Conservation (phyloP, 2,329 filamentous ascomycete species). For the Sporothrix luriei region DNA sequence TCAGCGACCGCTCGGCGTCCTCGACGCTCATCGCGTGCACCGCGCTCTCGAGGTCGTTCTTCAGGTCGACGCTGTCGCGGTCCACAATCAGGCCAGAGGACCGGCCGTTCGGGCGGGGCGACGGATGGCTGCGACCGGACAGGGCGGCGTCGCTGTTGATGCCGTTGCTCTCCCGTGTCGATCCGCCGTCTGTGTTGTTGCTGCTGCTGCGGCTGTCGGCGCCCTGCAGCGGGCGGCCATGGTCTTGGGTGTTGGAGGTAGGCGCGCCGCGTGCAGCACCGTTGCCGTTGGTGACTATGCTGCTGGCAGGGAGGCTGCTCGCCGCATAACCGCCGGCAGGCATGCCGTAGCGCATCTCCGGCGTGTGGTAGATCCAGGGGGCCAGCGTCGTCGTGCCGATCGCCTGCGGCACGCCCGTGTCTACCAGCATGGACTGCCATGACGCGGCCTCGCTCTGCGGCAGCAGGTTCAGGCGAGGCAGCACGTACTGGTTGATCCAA, state of each 20-base stretch:
- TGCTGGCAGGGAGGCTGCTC: slow-evolving; percentile 22
- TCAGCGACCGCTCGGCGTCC: slow-evolving; percentile 62
- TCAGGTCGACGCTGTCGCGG: slow-evolving; percentile 28
- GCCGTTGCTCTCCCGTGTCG: not conserved
- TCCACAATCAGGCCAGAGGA: slow-evolving; percentile 6
- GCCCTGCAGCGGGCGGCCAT: not conserved
- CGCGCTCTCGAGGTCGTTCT: slow-evolving; percentile 39
- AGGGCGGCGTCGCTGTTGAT: not conserved
- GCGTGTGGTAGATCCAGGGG: slow-evolving; percentile 55
- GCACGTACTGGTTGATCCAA: slow-evolving; percentile 70
- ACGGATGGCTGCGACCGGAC: not conserved
- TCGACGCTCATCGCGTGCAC: slow-evolving; percentile 63
- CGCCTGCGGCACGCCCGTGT: slow-evolving; percentile 39
- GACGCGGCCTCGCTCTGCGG: slow-evolving; percentile 48
- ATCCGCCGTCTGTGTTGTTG: not conserved
- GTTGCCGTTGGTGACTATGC: slow-evolving; percentile 17
- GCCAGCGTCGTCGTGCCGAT: slow-evolving; percentile 56
- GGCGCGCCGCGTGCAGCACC: slow-evolving; percentile 6
- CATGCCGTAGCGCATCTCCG: slow-evolving; percentile 29
- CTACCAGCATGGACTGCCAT: slow-evolving; percentile 41
- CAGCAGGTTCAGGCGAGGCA: slow-evolving; percentile 61
- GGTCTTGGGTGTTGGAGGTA: not conserved
- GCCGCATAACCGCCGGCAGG: slow-evolving; percentile 17
- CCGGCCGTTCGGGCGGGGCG: not conserved
- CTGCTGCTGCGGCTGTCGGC: not conserved